Base-by-base conservation (phyloP, 257 asterid genomes). In the Capsicum pubescens region DNA sequence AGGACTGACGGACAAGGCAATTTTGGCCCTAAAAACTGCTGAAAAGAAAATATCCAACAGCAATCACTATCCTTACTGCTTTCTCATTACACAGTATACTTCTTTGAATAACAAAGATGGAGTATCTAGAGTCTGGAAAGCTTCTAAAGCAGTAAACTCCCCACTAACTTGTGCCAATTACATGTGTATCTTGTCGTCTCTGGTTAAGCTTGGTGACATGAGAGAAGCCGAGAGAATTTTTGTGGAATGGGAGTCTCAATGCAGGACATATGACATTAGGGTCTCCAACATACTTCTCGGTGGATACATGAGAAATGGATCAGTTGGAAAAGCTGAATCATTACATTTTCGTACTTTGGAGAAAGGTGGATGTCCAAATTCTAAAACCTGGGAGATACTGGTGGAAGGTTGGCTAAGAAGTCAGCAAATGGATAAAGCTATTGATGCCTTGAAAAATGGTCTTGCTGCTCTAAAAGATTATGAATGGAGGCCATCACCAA, bases 361-460 rank as follows among this genome's bases (percentile, higher is more conserved):
- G 79, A 89, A 74, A 56, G 90, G 89, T n/a, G 91, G 90, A 17
- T 16, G 35, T 69, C 91, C 91, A 81, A 89, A 89, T 89, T 86
- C 84, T 83, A 89, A 85, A 79, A 89, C 88, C 19, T 89, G 89
- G 89, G 91, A 89, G 84, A 89, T 89, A 85, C 74, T 89, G 63
- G 74, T 85, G 87, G 91, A 89, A 59, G 90, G 90, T 14, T 85
- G 89, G 90, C 61, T 77, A 69, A 83, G 83, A 69, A 83, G 59
- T 77, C 80, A 71, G 55, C 80, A 84, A 48, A 83, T 85, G 85
- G 89, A 87, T 76, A 84, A 83, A 72, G 88, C 84, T 77, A 48
- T 66, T 3, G 80, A 86, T 88, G 84, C 87, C 64, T 21, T 88
- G 86, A 77, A 48, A 66, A 83, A 59, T 69, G 82, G 82, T 35